Conservation (phyloP, 768 basidiomycete species). For the Boletus rubropictus region DNA sequence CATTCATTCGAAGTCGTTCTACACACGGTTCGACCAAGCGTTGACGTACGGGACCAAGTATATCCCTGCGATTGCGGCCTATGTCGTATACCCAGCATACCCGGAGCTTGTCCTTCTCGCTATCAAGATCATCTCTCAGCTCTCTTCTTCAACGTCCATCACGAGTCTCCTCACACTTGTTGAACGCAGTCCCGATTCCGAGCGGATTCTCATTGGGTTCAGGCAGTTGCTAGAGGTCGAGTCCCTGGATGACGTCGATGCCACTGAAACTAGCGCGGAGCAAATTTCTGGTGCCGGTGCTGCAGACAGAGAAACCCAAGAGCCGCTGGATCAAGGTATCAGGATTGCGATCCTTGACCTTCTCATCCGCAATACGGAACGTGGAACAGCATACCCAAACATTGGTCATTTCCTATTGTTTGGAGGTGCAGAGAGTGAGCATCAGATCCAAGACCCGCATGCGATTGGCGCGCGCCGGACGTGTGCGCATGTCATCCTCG, state of each 20-base stretch:
- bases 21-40: slow-evolving; percentile 69
- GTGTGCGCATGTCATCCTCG: slow-evolving; percentile 76
- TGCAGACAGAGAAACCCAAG: slow-evolving; percentile 42
- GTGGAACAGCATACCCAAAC: slow-evolving; percentile 64
- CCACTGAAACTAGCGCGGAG: slow-evolving; percentile 55
- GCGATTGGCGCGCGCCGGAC: slow-evolving; percentile 65
- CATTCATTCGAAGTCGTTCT: slow-evolving; percentile 60
- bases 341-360: slow-evolving; percentile 75
- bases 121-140: slow-evolving; percentile 64
- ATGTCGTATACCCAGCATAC: slow-evolving; percentile 63
- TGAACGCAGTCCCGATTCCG: slow-evolving; percentile 74
- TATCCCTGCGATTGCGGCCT: slow-evolving; percentile 77
- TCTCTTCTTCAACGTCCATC: slow-evolving; percentile 64
- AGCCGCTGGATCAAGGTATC: slow-evolving; percentile 60
- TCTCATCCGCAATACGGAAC: slow-evolving; percentile 70
- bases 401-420: slow-evolving; percentile 85
- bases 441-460: slow-evolving; percentile 72
- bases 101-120: slow-evolving; percentile 71
- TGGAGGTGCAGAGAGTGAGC: slow-evolving; percentile 51
- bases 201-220: slow-evolving; percentile 81
- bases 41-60: slow-evolving; percentile 63
- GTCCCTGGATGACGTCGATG: slow-evolving; percentile 53
- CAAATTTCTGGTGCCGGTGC: slow-evolving; percentile 72
- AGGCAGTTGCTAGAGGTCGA: slow-evolving; percentile 59
- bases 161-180: slow-evolving; percentile 73